Evolutionary conservation across 2,329 filamentous ascomycete genomes (phyloP), one percentile per base, ranked within the genome.

Genomic region (Ophiocordyceps camponoti-rufipedis): DNA sequence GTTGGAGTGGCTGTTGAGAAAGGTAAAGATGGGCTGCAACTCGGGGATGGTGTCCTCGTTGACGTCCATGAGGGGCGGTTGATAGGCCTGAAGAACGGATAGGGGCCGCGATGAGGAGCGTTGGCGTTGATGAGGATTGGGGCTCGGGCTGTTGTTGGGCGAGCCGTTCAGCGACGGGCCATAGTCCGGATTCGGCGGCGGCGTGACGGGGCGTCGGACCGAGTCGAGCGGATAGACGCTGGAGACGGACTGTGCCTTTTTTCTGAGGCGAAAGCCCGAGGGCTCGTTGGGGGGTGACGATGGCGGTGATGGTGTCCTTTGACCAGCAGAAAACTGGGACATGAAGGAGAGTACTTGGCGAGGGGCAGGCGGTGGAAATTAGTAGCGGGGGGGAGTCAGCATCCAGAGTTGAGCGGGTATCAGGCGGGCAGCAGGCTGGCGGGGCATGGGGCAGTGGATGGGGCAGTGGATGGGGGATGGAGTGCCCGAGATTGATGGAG

Each of bases 1-100:
- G 63, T 95, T 95, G 47, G 79, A 82, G 62, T 98, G 91, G 63
- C 82, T 91, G 65, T 94, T 96, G 52, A 98, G 74, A 58, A 86
- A 91, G 49, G 78, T 85, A 63, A 96, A 96, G 56, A 96, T 88
- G 51, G 88, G 89, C 65, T 87, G 83, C 50, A 98, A 72, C 70
- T 98, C 91, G 35, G 91, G 87, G 50, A 91, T 78, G 29, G 85
- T 94, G 58, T 95, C 86, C 53, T 81, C 74, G 57, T 76, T 78
- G 51, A 91, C 72, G 56, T 94, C 85, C 80, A 94, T 87, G 61
- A 87, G 66, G 57, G 82, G 83, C 57, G 87, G 85, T 54, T 87
- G 81, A 63, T 88, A 88, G 49, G 83, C 79, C 61, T 91, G 81
- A 44, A 89, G 72, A 74, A 94, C 91, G 50, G 87, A 94, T 63